Percentiles rank a stretch among this genome's conserved stretches.
These are phyloP conservation scores for Colletotrichum simmondsii DNA, from an alignment of 2,329 filamentous ascomycete genomes.

Conservation along the genomic window DNA sequence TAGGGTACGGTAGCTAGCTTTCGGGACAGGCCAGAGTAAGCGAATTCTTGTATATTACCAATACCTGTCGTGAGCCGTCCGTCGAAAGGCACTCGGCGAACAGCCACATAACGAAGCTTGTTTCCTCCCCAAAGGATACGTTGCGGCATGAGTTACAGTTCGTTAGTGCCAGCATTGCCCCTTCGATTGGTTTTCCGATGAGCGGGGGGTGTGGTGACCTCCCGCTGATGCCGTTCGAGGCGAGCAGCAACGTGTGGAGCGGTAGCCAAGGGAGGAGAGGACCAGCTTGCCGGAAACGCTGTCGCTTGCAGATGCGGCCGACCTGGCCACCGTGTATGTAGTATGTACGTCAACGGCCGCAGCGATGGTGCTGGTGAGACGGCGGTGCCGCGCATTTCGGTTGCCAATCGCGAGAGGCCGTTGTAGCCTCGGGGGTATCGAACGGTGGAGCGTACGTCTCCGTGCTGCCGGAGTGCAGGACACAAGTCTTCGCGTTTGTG, in stretches of 20 bases:
- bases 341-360: not conserved
- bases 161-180: not conserved
- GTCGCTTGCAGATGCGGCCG: constrained; percentile 23
- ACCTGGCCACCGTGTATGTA: not conserved
- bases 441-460: constrained; percentile 11
- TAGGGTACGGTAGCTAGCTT: constrained; percentile 12
- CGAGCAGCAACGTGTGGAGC: constrained; percentile 1
- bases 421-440: not conserved
- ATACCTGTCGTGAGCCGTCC: not conserved
- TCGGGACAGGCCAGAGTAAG: constrained; percentile 4
- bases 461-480: constrained; percentile 1
- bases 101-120: constrained; percentile 12
- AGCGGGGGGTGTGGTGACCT: constrained; percentile 6
- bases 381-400: constrained; percentile 8
- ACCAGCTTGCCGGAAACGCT: constrained; percentile 21
- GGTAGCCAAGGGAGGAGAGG: not conserved
- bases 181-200: constrained; percentile 16
- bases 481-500: not conserved
- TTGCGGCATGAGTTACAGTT: not conserved
- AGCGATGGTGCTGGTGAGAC: constrained; percentile 9
- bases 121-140: not conserved
- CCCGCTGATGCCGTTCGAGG: constrained; percentile 23
- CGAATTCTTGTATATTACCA: constrained; percentile 29
- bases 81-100: not conserved
- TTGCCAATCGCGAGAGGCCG: not conserved